A percentile compares a stretch with the other conserved stretches of the same genome.
Evolutionary conservation across 2,329 filamentous ascomycete genomes (phyloP).

Genomic region (Aspergillus spinulosporus): DNA sequence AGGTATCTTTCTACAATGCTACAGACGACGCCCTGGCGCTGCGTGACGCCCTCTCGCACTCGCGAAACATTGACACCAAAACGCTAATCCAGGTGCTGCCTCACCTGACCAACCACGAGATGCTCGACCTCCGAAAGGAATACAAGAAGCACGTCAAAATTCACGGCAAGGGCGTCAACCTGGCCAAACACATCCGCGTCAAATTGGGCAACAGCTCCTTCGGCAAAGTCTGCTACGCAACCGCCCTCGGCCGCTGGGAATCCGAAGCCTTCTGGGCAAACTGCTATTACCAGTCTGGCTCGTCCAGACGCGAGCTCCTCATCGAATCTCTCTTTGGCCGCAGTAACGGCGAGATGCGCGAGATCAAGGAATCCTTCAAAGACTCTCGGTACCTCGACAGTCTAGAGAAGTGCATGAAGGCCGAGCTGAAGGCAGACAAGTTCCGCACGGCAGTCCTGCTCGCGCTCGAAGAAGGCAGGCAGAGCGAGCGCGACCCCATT

Average conservation of each 20-base stretch:
- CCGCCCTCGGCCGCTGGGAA: slow-evolving; percentile 86
- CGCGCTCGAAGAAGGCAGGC: slow-evolving; percentile 77
- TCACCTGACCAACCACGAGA: slow-evolving; percentile 78
- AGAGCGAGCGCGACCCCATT: slow-evolving; percentile 73
- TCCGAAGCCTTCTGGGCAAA: slow-evolving; percentile 97
- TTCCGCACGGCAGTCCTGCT: slow-evolving; percentile 86
- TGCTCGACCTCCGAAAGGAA: slow-evolving; percentile 79
- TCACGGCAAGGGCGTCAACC: slow-evolving; percentile 50
- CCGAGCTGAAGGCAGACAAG: slow-evolving; percentile 91
- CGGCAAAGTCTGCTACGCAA: slow-evolving; percentile 88
- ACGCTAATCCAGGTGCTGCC: slow-evolving; percentile 82
- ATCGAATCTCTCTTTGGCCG: slow-evolving; percentile 93
- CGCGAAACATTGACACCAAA: slow-evolving; percentile 66
- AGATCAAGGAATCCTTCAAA: slow-evolving; percentile 83
- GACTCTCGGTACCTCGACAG: slow-evolving; percentile 90
- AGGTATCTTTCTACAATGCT: slow-evolving; percentile 78
- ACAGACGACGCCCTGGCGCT: slow-evolving; percentile 75
- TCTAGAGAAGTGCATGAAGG: slow-evolving; percentile 81
- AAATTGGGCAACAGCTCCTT: slow-evolving; percentile 57
- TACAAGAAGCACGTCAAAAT: slow-evolving; percentile 87
- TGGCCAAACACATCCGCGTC: slow-evolving; percentile 53
- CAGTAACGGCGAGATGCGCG: slow-evolving; percentile 78
- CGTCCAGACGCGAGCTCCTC: slow-evolving; percentile 79
- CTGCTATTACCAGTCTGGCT: slow-evolving; percentile 92
- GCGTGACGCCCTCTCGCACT: slow-evolving; percentile 69